Conservation (phyloP, 1,284 basidiomycete species). For the Cystobasidium slooffiae region DNA sequence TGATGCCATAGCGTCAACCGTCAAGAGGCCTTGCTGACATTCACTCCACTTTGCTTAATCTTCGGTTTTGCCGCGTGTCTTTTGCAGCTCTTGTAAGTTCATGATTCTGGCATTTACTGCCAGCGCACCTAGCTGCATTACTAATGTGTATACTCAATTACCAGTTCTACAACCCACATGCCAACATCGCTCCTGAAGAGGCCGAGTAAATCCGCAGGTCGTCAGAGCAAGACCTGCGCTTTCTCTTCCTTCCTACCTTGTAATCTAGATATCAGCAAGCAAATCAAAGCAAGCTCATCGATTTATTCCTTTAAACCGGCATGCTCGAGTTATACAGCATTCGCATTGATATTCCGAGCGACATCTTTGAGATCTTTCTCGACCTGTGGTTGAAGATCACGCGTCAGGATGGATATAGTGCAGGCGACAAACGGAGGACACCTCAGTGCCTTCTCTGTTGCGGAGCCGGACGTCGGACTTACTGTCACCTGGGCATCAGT, state of each 20-base stretch:
- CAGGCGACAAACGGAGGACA: too few relatives aligned
- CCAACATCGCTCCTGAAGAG: slow-evolving; percentile 30
- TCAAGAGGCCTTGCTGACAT: neutral
- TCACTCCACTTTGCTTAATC: neutral
- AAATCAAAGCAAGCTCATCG: too few relatives aligned
- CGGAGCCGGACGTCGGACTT: too few relatives aligned
- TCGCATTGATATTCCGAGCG: too few relatives aligned
- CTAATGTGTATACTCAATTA: neutral
- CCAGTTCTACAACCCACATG: slow-evolving; percentile 43
- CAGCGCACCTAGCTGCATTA: too few relatives aligned
- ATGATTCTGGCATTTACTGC: neutral
- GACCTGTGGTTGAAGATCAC: too few relatives aligned
- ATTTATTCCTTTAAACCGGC: too few relatives aligned
- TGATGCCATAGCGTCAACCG: neutral
- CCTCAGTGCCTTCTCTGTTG: too few relatives aligned
- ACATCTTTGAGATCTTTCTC: too few relatives aligned
- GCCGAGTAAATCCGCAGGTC: neutral
- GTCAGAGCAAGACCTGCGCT: neutral
- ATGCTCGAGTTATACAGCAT: too few relatives aligned
- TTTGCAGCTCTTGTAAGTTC: slow-evolving; percentile 23
- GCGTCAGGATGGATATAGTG: too few relatives aligned
- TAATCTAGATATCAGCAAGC: neutral
- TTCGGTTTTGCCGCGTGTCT: neutral
- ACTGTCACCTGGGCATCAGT: too few relatives aligned
- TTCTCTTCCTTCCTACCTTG: neutral